Evolutionary conservation across 1,284 basidiomycete genomes (phyloP).

Genomic region (Kwoniella shivajii): DNA sequence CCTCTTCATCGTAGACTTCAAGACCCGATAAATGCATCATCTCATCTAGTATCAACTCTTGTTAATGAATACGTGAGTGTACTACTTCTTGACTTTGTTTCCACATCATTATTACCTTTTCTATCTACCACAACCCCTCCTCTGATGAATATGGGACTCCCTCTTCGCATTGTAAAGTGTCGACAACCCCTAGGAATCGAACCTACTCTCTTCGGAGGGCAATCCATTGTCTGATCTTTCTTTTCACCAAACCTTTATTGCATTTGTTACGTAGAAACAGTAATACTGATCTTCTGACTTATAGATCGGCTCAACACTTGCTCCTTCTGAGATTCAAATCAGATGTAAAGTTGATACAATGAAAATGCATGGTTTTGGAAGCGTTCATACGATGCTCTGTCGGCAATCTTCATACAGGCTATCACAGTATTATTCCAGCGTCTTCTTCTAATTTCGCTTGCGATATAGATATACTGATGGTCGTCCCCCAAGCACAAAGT

Average conservation of each 20-base stretch:
- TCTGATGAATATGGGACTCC: conserved; percentile 57
- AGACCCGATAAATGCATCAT: conserved; percentile 51
- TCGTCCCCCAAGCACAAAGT: too few relatives aligned
- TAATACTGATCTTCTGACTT: too few relatives aligned
- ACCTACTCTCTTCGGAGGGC: conserved; percentile 54
- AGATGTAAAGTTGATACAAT: too few relatives aligned
- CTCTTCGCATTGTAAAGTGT: conserved; percentile 54
- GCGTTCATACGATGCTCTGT: too few relatives aligned
- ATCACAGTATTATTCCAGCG: too few relatives aligned
- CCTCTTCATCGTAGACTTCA: conserved; percentile 44
- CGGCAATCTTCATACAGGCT: too few relatives aligned
- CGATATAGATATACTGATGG: too few relatives aligned
- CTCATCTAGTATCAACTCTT: conserved; percentile 15
- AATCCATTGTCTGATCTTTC: conserved; percentile 50
- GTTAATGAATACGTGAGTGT: neutral
- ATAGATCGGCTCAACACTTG: too few relatives aligned
- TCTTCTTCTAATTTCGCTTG: too few relatives aligned
- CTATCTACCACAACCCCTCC: conserved; percentile 8
- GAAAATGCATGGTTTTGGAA: conserved; percentile 11
- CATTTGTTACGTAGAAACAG: too few relatives aligned
- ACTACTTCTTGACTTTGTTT: neutral
- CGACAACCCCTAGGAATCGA: conserved; percentile 57
- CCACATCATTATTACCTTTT: neutral
- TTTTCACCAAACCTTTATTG: too few relatives aligned
- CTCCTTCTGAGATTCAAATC: too few relatives aligned